A percentile compares a stretch with the other conserved stretches of the same genome.
These are phyloP conservation scores for Boletus mariae DNA, from an alignment of 1,284 basidiomycete species.

Conservation along the genomic window DNA sequence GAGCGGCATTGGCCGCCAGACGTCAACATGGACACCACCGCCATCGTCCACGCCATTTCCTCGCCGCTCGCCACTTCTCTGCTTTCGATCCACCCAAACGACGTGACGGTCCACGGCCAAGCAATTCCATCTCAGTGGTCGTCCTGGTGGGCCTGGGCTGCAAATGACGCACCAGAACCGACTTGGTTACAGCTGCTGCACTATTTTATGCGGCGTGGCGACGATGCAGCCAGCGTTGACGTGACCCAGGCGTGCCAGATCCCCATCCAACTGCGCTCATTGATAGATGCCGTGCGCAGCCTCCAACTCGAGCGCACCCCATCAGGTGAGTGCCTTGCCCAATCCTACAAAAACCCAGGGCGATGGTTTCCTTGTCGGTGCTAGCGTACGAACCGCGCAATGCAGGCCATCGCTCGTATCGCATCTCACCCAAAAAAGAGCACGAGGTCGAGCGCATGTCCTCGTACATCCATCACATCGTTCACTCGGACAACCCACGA, in stretches of 20 bases:
- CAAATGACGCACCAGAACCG: slow-evolving; percentile 11
- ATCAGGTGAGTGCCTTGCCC: slow-evolving; percentile 10
- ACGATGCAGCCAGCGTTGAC: background rate
- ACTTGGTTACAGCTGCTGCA: slow-evolving; percentile 27
- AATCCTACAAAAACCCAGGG: background rate
- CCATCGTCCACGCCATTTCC: slow-evolving; percentile 17
- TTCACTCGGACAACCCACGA: slow-evolving; percentile 11
- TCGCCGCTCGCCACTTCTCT: slow-evolving; percentile 19
- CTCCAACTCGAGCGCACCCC: slow-evolving; percentile 28
- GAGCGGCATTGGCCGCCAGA: background rate
- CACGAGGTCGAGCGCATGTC: slow-evolving; percentile 51
- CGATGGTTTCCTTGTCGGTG: background rate
- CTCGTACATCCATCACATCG: slow-evolving; percentile 34
- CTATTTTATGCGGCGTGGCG: slow-evolving; percentile 17
- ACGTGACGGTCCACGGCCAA: slow-evolving; percentile 13
- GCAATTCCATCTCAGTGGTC: slow-evolving; percentile 21
- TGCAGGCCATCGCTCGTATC: slow-evolving; percentile 23
- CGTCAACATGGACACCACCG: slow-evolving; percentile 1
- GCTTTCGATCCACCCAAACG: slow-evolving; percentile 31
- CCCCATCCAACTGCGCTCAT: slow-evolving; percentile 21
- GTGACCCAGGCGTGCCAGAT: slow-evolving; percentile 15
- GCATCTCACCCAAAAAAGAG: slow-evolving; percentile 54
- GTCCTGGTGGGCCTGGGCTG: slow-evolving; percentile 32
- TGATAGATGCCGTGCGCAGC: slow-evolving; percentile 26
- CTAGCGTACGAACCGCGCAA: slow-evolving; percentile 12